Evolutionary conservation across 352 stramenopile species (phyloP), one percentile per base, ranked within the genome.

Genomic region (Pythium aphanidermatum): DNA sequence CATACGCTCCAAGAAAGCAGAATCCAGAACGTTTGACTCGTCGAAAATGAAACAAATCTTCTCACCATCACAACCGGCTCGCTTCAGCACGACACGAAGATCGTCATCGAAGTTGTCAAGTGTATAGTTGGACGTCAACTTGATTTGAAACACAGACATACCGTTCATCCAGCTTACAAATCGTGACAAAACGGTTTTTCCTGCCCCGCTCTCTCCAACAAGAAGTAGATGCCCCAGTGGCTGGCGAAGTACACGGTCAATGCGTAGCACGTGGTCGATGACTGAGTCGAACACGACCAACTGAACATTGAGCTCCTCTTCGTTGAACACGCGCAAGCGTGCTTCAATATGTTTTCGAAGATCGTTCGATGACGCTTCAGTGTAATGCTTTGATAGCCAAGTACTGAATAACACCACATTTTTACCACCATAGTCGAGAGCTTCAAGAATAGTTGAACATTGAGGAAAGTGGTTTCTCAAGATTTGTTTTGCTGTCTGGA

Each of bases 21-120:
- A 97, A 26, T 96, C 87, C 2, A 99, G 74, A 16, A 98, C 95
- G 57, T 99, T 99, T 10, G 84, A 96, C 68, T 99, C 97, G 61
- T 99, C 98, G 72, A 99, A 99, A 56, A 99, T 99, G 62, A 99
- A 99, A 51, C 96, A 99, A 23, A 99, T 96, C 67, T 98, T 98
- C 70, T 99, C 97, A 14, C 95, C 96, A 49, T 98, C 87, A 50
- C 98, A 96, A 23, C 97, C 97, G 24, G 97, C 97, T 31, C 97
- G 73, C 52, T 97, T 96, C 54, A 99, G 97, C 14, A 99, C 87
- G 30, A 92, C 65, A 20, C 97, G 80, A 24, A 99, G 73, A 67
- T 99, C 97, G 40, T 99, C 96, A 63, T 99, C 97, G 62, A 99
- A 99, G 66, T 99, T 96, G 20, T 98, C 95, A 12, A 99, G 77